phyloP scores from a whole-genome alignment of 1,284 basidiomycete species.

The Cryptococcus sp. region DNA sequence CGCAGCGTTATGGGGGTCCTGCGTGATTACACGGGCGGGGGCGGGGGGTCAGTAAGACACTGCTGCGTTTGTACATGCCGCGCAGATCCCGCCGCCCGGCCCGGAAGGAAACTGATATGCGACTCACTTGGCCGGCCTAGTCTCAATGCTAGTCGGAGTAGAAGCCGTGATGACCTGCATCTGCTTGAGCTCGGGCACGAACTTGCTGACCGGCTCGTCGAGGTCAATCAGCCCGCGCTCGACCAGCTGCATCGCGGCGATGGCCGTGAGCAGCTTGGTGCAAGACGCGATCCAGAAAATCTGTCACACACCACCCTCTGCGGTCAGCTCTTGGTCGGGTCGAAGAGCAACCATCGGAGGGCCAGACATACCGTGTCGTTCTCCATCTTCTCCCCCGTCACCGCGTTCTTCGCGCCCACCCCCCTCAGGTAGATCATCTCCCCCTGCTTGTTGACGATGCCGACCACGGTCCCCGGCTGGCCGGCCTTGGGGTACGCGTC shows the following conservation, averaged over 20 bases:
- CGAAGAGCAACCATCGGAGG: not conserved
- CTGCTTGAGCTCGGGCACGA: constrained; percentile 32
- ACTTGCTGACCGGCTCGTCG: constrained; percentile 27
- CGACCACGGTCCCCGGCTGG: constrained; percentile 12
- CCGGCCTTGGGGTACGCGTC: constrained; percentile 9
- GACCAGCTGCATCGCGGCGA: constrained; percentile 40
- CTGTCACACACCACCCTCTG: constrained; percentile 1
- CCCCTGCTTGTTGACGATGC: constrained; percentile 12
- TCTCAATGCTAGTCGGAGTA: not conserved
- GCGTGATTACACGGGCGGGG: too few relatives aligned
- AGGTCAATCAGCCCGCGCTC: constrained; percentile 35
- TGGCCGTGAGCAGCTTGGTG: constrained; percentile 44
- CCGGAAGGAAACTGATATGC: not conserved
- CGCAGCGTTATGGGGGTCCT: constrained; percentile 29
- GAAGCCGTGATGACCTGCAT: constrained; percentile 19
- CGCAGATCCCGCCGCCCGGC: too few relatives aligned
- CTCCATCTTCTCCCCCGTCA: constrained; percentile 12
- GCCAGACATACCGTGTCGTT: constrained; percentile 12
- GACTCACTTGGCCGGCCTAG: constrained; percentile 8
- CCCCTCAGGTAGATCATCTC: constrained; percentile 11
- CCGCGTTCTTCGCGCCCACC: constrained; percentile 11
- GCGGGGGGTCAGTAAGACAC: not conserved
- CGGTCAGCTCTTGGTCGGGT: not conserved
- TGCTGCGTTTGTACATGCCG: too few relatives aligned
- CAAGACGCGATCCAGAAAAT: constrained; percentile 25